Evolutionary conservation across 352 stramenopile species (phyloP).

Genomic region (Pythium apleroticum): DNA sequence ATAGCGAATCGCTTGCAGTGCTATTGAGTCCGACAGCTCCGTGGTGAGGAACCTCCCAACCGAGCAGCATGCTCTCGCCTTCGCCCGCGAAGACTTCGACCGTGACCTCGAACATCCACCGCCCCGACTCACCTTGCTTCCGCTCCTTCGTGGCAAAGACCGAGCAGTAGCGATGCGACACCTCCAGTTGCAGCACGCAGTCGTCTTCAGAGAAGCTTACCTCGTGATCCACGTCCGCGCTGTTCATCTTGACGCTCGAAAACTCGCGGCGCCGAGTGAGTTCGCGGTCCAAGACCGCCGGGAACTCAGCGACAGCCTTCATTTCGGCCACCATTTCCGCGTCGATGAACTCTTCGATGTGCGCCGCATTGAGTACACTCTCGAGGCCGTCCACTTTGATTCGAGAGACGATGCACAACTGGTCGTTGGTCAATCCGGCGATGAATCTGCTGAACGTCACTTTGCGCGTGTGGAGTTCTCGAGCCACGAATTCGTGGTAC

Average conservation of each 20-base stretch:
- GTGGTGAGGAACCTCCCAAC: conserved; percentile 65
- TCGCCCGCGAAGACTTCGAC: conserved; percentile 37
- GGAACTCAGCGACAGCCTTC: conserved; percentile 47
- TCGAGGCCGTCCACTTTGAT: conserved; percentile 17
- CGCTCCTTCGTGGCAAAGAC: conserved; percentile 70
- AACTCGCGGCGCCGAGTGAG: conserved; percentile 65
- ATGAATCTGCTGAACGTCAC: conserved; percentile 55
- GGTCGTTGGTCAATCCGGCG: conserved; percentile 54
- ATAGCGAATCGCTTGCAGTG: neutral
- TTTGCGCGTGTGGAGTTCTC: conserved; percentile 65
- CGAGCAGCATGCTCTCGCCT: conserved; percentile 71
- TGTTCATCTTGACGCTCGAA: conserved; percentile 74
- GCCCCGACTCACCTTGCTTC: conserved; percentile 64
- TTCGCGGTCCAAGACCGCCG: conserved; percentile 58
- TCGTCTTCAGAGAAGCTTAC: conserved; percentile 80
- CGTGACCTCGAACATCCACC: conserved; percentile 75
- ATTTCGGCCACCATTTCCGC: conserved; percentile 38
- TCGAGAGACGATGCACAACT: conserved; percentile 41
- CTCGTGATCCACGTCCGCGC: conserved; percentile 41
- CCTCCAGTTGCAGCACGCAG: conserved; percentile 67
- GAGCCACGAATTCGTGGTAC: conserved; percentile 53
- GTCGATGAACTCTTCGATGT: conserved; percentile 26
- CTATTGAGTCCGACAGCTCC: neutral
- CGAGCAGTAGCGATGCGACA: conserved; percentile 65
- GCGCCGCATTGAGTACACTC: neutral